phyloP scores from a whole-genome alignment of 352 stramenopile genomes.

The Globisporangium rhizosaccharum region DNA sequence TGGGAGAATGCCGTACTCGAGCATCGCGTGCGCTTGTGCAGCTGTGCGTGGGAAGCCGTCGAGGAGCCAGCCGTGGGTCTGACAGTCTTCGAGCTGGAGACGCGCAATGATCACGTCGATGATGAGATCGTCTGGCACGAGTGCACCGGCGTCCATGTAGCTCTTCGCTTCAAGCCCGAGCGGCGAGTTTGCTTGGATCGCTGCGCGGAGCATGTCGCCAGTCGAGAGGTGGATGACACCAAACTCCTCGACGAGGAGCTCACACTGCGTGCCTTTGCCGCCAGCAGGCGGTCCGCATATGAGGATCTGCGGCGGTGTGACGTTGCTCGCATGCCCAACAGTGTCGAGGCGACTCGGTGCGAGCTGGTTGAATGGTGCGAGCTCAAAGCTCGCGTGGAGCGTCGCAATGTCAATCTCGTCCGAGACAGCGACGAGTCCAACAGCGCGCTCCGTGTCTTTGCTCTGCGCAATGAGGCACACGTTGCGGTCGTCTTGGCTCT shows the following conservation, averaged over 20 bases:
- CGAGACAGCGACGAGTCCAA: conserved; percentile 78
- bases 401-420: conserved; percentile 78
- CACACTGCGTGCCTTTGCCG: conserved; percentile 96
- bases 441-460: conserved; percentile 28
- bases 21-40: conserved; percentile 76
- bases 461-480: conserved; percentile 73
- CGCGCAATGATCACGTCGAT: conserved; percentile 56
- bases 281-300: conserved; percentile 75
- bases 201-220: conserved; percentile 87
- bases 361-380: conserved; percentile 76
- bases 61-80: conserved; percentile 81
- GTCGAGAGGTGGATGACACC: conserved; percentile 89
- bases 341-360: conserved; percentile 26
- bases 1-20: conserved; percentile 77
- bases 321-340: conserved; percentile 11
- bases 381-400: conserved; percentile 84
- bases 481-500: conserved; percentile 82
- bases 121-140: conserved; percentile 45
- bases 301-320: conserved; percentile 41
- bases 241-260: conserved; percentile 79
- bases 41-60: conserved; percentile 91
- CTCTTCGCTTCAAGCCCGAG: conserved; percentile 30
- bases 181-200: conserved; percentile 45
- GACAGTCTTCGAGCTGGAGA: conserved; percentile 78
- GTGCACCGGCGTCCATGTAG: conserved; percentile 41